Evolutionary conservation across 2,329 filamentous ascomycete genomes (phyloP), one percentile per base, ranked within the genome.

Genomic region (Diaporthe sp.): DNA sequence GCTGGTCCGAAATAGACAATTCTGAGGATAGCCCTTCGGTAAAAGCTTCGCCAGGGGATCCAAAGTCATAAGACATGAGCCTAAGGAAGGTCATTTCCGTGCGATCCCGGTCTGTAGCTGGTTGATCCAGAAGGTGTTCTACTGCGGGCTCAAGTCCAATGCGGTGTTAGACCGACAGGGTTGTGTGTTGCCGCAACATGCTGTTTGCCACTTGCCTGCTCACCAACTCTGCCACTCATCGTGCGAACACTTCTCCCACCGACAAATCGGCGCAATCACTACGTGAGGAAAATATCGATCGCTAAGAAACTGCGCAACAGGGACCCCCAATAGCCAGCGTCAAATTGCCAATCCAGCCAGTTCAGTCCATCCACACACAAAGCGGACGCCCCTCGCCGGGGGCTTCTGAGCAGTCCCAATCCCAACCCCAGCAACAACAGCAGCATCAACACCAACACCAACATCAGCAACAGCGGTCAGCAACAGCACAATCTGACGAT

Each of bases 311-410:
- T 49, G 8, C 55, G n/a, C 65, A 55, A 42, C 65, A 72, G 34
- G 74, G 68, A 22, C 75, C 75, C 51, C 39, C 60, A 25, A 57
- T 28, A 12, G 20, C 61, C 10, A 60, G 22, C 57, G 34, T 67
- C 20, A 63, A 72, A 53, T 39, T 72, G 39, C 28, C 75, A 39
- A 63, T 74, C 25, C 75, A 73, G 42, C 72, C 71, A 31, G 34
- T 74, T 34, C 75, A 71, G 28, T 55, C 71, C 20, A 47, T 55
- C 28, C 61, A 74, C 25, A 53, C 68, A 34, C 67, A 58, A 44
- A 75, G 61, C 70, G 78, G 75, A 77, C 79, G 83, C 78, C 81
- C 80, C 74, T 81, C 80, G 63, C 82, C 80, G 55, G 81, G 79
- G 70, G 79, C 61, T 76, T 75, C 80, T 22, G 81, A 84, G 34